A percentile compares a stretch with the other conserved stretches of the same genome.
These are phyloP conservation scores for Neonectria neomacrospora DNA, from an alignment of 2,329 filamentous ascomycete species.

Conservation along the genomic window DNA sequence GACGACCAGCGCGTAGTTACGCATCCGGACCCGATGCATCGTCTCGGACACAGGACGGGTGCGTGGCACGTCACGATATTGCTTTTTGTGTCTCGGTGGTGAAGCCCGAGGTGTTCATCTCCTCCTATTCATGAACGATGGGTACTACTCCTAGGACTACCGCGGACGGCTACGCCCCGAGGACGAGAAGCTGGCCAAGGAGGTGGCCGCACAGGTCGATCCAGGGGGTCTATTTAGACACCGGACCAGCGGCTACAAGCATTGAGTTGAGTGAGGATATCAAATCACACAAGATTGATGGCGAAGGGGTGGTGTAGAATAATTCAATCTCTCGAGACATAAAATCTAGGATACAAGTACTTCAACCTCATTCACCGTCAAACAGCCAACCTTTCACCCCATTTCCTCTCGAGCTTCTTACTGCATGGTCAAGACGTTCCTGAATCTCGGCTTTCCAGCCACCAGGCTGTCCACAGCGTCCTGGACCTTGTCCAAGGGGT, in stretches of 20 bases:
- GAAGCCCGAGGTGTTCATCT: slow-evolving; percentile 52
- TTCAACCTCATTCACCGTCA: not conserved
- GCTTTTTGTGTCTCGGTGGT: not conserved
- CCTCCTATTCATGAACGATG: slow-evolving; percentile 58
- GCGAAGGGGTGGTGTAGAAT: not conserved
- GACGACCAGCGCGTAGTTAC: not conserved
- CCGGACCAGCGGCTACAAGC: slow-evolving; percentile 56
- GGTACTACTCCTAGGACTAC: slow-evolving; percentile 56
- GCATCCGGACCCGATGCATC: too few relatives aligned
- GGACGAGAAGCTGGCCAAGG: slow-evolving; percentile 48
- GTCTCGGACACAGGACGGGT: too few relatives aligned
- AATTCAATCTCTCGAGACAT: not conserved
- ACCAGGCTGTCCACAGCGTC: slow-evolving; percentile 57
- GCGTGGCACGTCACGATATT: not conserved
- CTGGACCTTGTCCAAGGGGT: slow-evolving; percentile 63
- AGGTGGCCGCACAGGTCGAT: slow-evolving; percentile 51
- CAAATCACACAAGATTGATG: not conserved
- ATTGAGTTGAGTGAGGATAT: slow-evolving; percentile 16
- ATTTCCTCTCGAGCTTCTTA: slow-evolving; percentile 27
- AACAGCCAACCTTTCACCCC: not conserved
- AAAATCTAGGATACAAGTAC: not conserved
- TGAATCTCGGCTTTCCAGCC: slow-evolving; percentile 57
- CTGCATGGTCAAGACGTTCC: slow-evolving; percentile 57
- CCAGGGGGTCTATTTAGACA: slow-evolving; percentile 51
- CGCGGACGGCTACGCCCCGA: slow-evolving; percentile 52